These are phyloP conservation scores for Spergularia bocconei DNA, from an alignment of 148 eudicot genomes.

Conservation along the genomic window DNA sequence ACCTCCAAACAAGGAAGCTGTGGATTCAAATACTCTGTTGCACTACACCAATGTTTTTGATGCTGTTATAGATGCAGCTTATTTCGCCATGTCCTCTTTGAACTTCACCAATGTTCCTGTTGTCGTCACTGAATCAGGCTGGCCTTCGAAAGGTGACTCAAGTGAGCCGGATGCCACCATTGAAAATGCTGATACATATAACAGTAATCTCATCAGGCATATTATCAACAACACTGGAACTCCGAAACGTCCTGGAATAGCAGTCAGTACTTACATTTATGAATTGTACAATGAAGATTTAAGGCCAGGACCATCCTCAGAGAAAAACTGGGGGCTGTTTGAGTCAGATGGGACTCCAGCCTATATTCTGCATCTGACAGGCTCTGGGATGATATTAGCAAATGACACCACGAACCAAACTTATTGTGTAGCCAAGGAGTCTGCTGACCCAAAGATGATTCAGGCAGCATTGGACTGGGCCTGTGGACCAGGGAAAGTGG, in stretches of 20 bases:
- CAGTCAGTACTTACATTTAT: conserved; percentile 75
- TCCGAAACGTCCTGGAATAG: conserved; percentile 83
- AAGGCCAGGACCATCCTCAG: conserved; percentile 64
- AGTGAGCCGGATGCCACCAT: conserved; percentile 75
- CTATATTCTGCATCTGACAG: conserved; percentile 62
- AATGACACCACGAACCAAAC: conserved; percentile 95
- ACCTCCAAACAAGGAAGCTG: conserved; percentile 92
- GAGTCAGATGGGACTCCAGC: conserved; percentile 66
- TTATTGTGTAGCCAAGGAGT: conserved; percentile 67
- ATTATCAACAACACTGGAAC: conserved; percentile 84
- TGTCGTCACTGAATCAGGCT: conserved; percentile 83
- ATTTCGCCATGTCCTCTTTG: conserved; percentile 75
- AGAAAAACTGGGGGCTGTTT: conserved; percentile 95
- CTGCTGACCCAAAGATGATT: conserved; percentile 71
- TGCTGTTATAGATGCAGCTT: conserved; percentile 82
- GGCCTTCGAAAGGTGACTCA: conserved; percentile 92
- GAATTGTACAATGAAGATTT: conserved; percentile 87
- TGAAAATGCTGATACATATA: conserved; percentile 84
- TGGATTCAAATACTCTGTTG: conserved; percentile 84
- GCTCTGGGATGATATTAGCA: conserved; percentile 67
- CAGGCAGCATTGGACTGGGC: conserved; percentile 98
- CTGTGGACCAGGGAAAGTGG: conserved; percentile 92
- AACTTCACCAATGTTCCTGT: conserved; percentile 85
- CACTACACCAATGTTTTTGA: conserved; percentile 94
- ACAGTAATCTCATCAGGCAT: conserved; percentile 76